phyloP scores from a whole-genome alignment of 306 rosid species.

The Cucurbita moschata region DNA sequence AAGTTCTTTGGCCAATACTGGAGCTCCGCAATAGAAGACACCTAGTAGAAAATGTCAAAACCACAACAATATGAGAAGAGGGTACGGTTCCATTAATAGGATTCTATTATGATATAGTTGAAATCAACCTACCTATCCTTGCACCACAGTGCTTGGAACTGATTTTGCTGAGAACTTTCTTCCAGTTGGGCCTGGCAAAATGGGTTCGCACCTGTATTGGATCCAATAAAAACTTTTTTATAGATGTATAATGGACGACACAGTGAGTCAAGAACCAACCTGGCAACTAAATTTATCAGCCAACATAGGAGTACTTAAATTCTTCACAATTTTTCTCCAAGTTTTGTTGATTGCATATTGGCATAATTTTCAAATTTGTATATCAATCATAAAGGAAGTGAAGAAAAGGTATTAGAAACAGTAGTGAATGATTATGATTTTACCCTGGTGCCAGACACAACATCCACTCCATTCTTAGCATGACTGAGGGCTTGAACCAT shows the following conservation, averaged over 20 bases:
- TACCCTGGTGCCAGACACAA: slow-evolving; percentile 97
- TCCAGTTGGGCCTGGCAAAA: slow-evolving; percentile 99
- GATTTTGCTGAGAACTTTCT: slow-evolving; percentile 81
- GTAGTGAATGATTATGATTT: background rate
- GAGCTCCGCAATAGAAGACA: slow-evolving; percentile 96
- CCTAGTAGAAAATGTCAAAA: slow-evolving; percentile 34
- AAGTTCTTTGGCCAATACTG: slow-evolving; percentile 89
- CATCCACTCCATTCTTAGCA: slow-evolving; percentile 96
- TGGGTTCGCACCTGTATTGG: slow-evolving; percentile 76
- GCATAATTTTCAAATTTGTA: background rate
- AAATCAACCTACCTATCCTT: slow-evolving; percentile 52
- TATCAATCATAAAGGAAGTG: background rate
- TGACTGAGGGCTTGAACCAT: slow-evolving; percentile 99
- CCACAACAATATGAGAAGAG: slow-evolving; percentile 1
- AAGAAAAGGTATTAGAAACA: background rate
- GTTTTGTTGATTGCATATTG: background rate
- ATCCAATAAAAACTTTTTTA: background rate
- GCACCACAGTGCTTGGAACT: slow-evolving; percentile 82
- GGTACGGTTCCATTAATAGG: background rate
- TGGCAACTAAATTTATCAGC: background rate
- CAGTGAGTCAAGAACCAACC: background rate
- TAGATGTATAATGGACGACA: background rate
- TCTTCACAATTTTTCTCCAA: background rate
- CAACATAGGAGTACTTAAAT: background rate
- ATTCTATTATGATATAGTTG: background rate